A percentile compares a stretch with the other conserved stretches of the same genome.
Conservation (phyloP, 345 rosid genomes). For the Gossypium bickii region DNA sequence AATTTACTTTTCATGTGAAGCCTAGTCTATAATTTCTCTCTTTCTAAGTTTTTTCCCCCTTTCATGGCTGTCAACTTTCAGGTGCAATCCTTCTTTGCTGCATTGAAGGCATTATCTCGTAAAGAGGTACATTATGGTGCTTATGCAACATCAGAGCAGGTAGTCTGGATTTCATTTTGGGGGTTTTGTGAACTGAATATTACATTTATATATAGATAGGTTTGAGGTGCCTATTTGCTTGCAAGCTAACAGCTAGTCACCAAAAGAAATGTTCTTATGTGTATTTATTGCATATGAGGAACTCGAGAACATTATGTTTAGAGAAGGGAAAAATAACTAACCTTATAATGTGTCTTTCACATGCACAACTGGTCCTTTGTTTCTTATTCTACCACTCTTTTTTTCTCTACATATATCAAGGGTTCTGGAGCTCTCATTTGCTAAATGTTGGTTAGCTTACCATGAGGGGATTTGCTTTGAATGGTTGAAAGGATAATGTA, state of each 20-base stretch:
- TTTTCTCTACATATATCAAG: background rate
- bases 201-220: background rate
- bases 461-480: background rate
- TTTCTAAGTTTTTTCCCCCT: slow-evolving; percentile 8
- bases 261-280: background rate
- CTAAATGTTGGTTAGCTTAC: background rate
- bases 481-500: background rate
- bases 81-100: slow-evolving; percentile 91
- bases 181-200: slow-evolving; percentile 25
- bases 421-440: background rate
- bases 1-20: background rate
- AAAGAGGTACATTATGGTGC: slow-evolving; percentile 98
- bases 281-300: background rate
- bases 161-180: slow-evolving; percentile 24
- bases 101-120: slow-evolving; percentile 81
- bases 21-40: background rate
- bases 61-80: slow-evolving; percentile 28
- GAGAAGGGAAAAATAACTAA: background rate
- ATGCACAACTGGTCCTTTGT: background rate
- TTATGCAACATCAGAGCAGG: slow-evolving; percentile 96
- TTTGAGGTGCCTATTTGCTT: background rate
- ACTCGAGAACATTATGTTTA: background rate
- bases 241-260: background rate
- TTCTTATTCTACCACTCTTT: background rate
- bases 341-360: background rate